Conservation (phyloP, 169 alveolate genomes). For the Sarcocystis neurona region DNA sequence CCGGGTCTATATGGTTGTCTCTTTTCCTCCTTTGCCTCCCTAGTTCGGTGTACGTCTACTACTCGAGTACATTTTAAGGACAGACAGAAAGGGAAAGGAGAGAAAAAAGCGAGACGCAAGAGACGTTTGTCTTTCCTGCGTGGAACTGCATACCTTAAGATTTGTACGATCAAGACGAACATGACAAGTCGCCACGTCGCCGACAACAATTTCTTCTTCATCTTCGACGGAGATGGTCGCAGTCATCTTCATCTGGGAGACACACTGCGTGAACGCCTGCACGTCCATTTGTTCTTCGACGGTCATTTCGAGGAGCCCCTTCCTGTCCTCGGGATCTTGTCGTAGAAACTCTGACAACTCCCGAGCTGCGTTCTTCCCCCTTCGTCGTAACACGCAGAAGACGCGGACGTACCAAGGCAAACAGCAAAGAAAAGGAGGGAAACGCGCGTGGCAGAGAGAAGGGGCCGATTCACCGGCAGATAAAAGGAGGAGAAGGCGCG, state of each 20-base stretch:
- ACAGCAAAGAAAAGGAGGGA: neutral
- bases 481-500: no score
- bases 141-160: conserved; percentile 61
- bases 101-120: neutral
- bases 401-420: neutral
- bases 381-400: conserved; percentile 47
- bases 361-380: conserved; percentile 81
- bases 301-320: conserved; percentile 81
- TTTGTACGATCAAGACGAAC: conserved; percentile 79
- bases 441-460: neutral
- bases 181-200: conserved; percentile 85
- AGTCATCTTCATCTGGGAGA: conserved; percentile 76
- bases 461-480: neutral
- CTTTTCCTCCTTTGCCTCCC: neutral
- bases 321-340: conserved; percentile 76
- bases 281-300: conserved; percentile 78
- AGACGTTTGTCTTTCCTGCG: neutral
- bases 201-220: conserved; percentile 82
- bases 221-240: conserved; percentile 84
- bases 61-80: no score
- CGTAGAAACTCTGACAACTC: conserved; percentile 80
- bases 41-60: neutral
- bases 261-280: conserved; percentile 80
- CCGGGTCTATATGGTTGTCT: no score
- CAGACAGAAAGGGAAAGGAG: neutral